These are phyloP conservation scores for Epichloe baconii DNA, from an alignment of 2,329 filamentous ascomycete genomes.

Conservation along the genomic window DNA sequence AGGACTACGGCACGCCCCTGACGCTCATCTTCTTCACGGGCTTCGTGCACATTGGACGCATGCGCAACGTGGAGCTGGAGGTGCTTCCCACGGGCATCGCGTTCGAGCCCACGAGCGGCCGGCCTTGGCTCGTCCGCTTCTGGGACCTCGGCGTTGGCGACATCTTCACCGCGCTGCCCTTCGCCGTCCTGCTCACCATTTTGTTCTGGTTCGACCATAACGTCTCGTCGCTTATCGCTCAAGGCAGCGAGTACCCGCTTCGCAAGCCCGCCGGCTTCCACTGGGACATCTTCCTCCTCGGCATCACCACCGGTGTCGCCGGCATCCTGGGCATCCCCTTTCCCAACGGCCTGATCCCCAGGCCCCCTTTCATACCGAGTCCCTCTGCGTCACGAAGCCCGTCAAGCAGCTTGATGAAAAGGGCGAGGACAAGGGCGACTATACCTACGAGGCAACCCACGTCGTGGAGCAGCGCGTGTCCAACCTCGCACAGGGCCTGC, in stretches of 20 bases:
- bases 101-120: constrained; percentile 63
- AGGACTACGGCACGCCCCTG: constrained; percentile 78
- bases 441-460: constrained; percentile 38
- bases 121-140: constrained; percentile 68
- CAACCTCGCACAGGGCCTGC: constrained; percentile 63
- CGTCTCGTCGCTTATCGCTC: constrained; percentile 69
- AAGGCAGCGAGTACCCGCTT: constrained; percentile 71
- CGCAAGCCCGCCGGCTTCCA: constrained; percentile 73
- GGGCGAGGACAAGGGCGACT: constrained; percentile 42
- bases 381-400: constrained; percentile 57
- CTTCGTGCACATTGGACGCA: constrained; percentile 75
- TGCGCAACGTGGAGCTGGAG: constrained; percentile 56
- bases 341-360: constrained; percentile 73
- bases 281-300: constrained; percentile 74
- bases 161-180: constrained; percentile 76
- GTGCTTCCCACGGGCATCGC: constrained; percentile 63
- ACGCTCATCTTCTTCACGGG: constrained; percentile 81
- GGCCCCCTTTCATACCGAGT: constrained; percentile 69
- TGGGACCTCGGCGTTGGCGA: constrained; percentile 64
- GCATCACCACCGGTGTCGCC: constrained; percentile 62
- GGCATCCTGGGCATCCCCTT: constrained; percentile 64
- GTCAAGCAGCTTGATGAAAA: constrained; percentile 40
- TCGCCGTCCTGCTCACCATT: constrained; percentile 69
- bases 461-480: constrained; percentile 70
- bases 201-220: constrained; percentile 89